Evolutionary conservation across 1,284 basidiomycete genomes (phyloP).

Genomic region (Ustilago trichophora): DNA sequence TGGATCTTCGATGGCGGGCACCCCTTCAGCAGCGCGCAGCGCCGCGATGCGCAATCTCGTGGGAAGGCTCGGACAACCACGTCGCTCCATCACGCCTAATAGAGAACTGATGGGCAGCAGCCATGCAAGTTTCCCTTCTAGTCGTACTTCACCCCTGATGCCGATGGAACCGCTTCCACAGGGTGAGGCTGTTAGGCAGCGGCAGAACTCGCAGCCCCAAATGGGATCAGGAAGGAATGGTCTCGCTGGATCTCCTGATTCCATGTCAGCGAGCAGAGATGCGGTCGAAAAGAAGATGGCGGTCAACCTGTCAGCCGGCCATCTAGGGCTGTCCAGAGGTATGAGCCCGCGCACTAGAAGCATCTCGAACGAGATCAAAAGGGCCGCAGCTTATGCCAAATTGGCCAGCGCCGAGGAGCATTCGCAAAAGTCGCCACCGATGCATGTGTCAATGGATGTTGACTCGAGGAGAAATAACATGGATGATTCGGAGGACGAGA

Average conservation of each 20-base stretch:
- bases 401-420: background rate
- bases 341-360: slow-evolving; percentile 27
- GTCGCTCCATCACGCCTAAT: slow-evolving; percentile 35
- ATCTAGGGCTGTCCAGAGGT: slow-evolving; percentile 8
- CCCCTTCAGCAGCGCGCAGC: slow-evolving; percentile 20
- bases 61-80: slow-evolving; percentile 29
- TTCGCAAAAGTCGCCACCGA: slow-evolving; percentile 1
- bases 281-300: slow-evolving; percentile 9
- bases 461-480: slow-evolving; percentile 1
- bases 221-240: slow-evolving; percentile 4
- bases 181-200: slow-evolving; percentile 8
- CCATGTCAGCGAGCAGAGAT: slow-evolving; percentile 1
- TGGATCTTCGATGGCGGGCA: slow-evolving; percentile 6
- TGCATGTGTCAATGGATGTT: slow-evolving; percentile 27
- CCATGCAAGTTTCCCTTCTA: slow-evolving; percentile 3
- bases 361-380: slow-evolving; percentile 38
- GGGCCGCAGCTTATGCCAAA: slow-evolving; percentile 18
- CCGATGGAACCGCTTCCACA: slow-evolving; percentile 28
- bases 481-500: slow-evolving; percentile 11
- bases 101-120: slow-evolving; percentile 21
- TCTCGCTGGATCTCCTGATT: slow-evolving; percentile 4
- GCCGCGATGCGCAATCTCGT: slow-evolving; percentile 38
- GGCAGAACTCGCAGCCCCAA: slow-evolving; percentile 38
- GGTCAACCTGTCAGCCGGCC: background rate
- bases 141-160: slow-evolving; percentile 28